Conservation (phyloP, 1,284 basidiomycete species). For the Naganishia sp. region DNA sequence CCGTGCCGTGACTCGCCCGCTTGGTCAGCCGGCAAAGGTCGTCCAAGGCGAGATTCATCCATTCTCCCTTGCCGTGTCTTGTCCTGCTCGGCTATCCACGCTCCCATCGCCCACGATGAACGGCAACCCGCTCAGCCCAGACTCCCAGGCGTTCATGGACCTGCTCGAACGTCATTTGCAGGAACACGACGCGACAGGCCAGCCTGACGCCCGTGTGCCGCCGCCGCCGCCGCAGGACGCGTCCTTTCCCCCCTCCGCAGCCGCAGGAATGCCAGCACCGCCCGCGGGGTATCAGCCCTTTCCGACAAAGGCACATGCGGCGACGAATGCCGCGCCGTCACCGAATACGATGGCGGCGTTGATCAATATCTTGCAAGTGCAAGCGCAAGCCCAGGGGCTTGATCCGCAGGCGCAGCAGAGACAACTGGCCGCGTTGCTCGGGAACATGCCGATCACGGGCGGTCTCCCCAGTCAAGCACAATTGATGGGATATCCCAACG, state of each 20-base stretch:
- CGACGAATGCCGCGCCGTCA: not conserved
- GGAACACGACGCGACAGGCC: constrained; percentile 12
- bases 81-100: not conserved
- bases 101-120: constrained; percentile 1
- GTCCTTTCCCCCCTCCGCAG: not conserved
- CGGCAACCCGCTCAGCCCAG: constrained; percentile 29
- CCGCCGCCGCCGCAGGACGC: not conserved
- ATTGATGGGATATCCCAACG: not conserved
- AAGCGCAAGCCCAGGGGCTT: constrained; percentile 8
- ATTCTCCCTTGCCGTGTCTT: not conserved
- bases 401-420: constrained; percentile 8
- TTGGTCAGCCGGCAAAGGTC: constrained; percentile 18
- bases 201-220: not conserved
- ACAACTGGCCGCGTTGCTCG: constrained; percentile 4
- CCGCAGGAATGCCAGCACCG: too few relatives aligned
- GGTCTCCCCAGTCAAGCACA: not conserved
- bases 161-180: constrained; percentile 32
- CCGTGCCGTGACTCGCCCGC: not conserved
- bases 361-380: constrained; percentile 15
- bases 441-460: not conserved
- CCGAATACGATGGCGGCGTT: constrained; percentile 22
- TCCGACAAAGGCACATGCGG: not conserved
- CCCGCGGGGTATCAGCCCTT: too few relatives aligned
- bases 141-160: constrained; percentile 31
- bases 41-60: too few relatives aligned